Base-by-base conservation (phyloP, 2,329 filamentous ascomycete genomes). In the Xylaria arbuscula region DNA sequence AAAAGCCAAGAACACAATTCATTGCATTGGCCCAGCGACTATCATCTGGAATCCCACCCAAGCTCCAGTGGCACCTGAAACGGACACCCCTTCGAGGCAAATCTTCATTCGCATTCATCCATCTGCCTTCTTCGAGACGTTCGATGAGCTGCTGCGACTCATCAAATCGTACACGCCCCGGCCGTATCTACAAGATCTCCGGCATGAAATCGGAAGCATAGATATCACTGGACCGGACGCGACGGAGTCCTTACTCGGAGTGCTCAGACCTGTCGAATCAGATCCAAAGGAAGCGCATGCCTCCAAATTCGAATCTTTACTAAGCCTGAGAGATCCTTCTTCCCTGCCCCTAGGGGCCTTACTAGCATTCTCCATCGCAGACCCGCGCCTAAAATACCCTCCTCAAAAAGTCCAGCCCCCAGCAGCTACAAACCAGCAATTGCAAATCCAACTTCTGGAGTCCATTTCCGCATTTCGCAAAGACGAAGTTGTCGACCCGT, bases 341-440 rank as follows among this genome's bases (percentile, higher is more conserved):
- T 85, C 89, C 2, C 82, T 97, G 1, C 93, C 94, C 3, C 78
- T 83, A 19, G 90, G 92, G 62, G 86, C 91, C 1, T 78, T 96
- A 3, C 82, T 98, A 3, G 85, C 87, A 0, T 96, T 98, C 77
- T 85, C 89, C 2, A 83, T 92, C 3, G 85, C 89, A 62, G 96
- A 99, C 76, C 94, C 95, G 36, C 90, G 95, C 9, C 85, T 98
- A 17, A 86, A 87, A 66, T 91, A 94, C 76, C 94, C 94, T 10
- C 91, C 92, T 1, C 86, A 86, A 59, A 86, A 84, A 50, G 77
- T 87, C 28, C 77, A 81, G n/a, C 73, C 40, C 78, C 83, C 74
- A 10, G 73, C 76, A 10, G 69, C 78, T 1, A 80, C 38, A 74
- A 76, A 72, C 36, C 69, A 73, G 10, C 70, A 67, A 45, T 61